Evolutionary conservation across 106 monocot genomes (phyloP), one percentile per base, ranked within the genome.

Genomic region (Cymbidium sinense): DNA sequence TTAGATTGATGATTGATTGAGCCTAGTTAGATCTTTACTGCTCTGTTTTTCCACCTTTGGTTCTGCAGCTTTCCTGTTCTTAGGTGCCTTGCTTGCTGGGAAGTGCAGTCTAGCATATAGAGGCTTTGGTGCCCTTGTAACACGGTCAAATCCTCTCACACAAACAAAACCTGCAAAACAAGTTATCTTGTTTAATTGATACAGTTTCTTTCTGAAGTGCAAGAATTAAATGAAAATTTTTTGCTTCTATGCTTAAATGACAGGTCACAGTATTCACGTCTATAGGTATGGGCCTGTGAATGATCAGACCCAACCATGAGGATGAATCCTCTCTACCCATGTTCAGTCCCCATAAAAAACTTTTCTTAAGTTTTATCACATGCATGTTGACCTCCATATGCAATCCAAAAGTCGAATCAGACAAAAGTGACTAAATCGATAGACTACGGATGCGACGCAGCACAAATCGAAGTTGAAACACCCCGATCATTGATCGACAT

Each of bases 41-140:
- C 21, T 71, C 20, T 71, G 6, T 8, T 71, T 39, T 39, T 1
- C 71, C 71, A 71, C 19, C 35, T 36, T 34, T 55, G 50, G 8
- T 34, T 36, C 64, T 65, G 29, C 44, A 43, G 43, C 37, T 23
- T 36, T 83, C 74, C 43, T 83, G 74, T 64, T 79, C 43, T 50
- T 61, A 1, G 47, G 36, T 50, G 70, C 55, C 52, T 83, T 83
- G 73, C 83, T 83, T 17, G 83, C 74, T 50, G 83, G 78, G 21
- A 78, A 78, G 39, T 83, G 78, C 43, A 83, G 36, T 72, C 83
- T 78, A 23, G 83, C 83, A 75, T 73, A 83, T 0, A 83, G 78
- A 65, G 83, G 83, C 75, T 73, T 83, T 47, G 83, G 83, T 44
- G 78, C 78, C 50, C 83, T 74, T 27, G 75, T 73, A 29, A 72